Evolutionary conservation across 495 filamentous ascomycete genomes (phyloP), one percentile per base, ranked within the genome.

Genomic region (Penicillium egyptiacum): DNA sequence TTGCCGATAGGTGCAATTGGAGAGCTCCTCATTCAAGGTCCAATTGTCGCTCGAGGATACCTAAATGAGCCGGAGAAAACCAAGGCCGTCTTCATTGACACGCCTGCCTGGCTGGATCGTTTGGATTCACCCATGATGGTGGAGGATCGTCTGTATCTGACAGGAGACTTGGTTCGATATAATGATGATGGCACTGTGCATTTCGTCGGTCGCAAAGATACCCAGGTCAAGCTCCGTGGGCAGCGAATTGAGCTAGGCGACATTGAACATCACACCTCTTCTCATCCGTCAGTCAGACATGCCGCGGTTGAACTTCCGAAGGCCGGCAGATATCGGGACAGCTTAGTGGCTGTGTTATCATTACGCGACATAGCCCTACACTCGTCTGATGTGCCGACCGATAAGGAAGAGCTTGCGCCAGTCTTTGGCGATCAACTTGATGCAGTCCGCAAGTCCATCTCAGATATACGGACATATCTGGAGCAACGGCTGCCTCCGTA

Each of bases 91-190:
- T 84, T 81, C 54, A 70, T 84, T 37, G 57, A 66, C 31, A 60
- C 76, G 26, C 81, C 80, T 1, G 57, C 47, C 16, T 83, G 76
- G 76, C 71, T 80, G 11, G 3, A 40, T 19, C 30, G 41, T 11
- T 14, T 41, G 16, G 25, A 16, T 17, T 41, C 39, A 19, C 4
- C 6, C n/a, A 17, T 41, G 4, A 19, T 16, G 41, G 20, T 14
- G 5, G 40, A 52, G 8, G n/a, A n/a, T n/a, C 51, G 40, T 12
- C 50, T 83, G 6, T 84, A 80, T 58, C 67, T 70, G 22, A 83
- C 81, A 14, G 81, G 81, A 12, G 81, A 84, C 60, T 57, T 81
- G 17, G 80, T 76, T 20, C 70, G 68, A 30, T 69, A 75, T 47
- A 26, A 72, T 8, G 53, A 53, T 9, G 69, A 77, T 50, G 78